Evolutionary conservation across 805 yeast genomes (phyloP).

Genomic region (Sugiyamaella floridensis): DNA sequence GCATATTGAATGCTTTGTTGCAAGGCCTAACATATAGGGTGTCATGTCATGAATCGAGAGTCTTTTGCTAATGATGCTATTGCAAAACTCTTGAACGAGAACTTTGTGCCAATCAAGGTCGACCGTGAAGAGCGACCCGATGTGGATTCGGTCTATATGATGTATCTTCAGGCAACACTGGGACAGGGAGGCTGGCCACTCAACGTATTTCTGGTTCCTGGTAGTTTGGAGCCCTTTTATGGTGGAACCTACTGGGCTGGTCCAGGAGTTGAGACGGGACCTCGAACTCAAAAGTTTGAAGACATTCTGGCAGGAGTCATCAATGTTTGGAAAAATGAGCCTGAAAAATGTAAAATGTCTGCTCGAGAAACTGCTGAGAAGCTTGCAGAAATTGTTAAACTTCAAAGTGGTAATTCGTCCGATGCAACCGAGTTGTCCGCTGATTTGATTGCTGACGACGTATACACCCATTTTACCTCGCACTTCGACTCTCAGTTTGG

Average conservation of each 20-base stretch:
- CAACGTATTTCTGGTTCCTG: slow-evolving; percentile 33
- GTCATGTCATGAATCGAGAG: slow-evolving; percentile 35
- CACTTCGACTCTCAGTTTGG: slow-evolving; percentile 26
- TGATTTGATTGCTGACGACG: slow-evolving; percentile 14
- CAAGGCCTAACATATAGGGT: slow-evolving; percentile 16
- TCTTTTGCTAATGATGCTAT: slow-evolving; percentile 24
- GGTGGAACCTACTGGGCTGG: slow-evolving; percentile 37
- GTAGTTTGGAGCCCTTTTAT: slow-evolving; percentile 29
- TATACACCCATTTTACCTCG: slow-evolving; percentile 22
- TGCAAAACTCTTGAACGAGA: slow-evolving; percentile 26
- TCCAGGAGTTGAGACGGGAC: slow-evolving; percentile 20
- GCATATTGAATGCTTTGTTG: background rate
- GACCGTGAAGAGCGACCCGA: slow-evolving; percentile 37
- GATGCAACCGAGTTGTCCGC: slow-evolving; percentile 6
- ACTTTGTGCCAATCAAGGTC: slow-evolving; percentile 33
- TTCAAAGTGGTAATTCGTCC: slow-evolving; percentile 19
- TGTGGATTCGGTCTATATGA: slow-evolving; percentile 33
- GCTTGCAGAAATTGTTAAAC: slow-evolving; percentile 21
- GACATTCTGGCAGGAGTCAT: slow-evolving; percentile 27
- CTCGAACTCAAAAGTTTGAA: slow-evolving; percentile 21
- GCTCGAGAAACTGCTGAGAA: slow-evolving; percentile 22
- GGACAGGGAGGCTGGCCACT: slow-evolving; percentile 38
- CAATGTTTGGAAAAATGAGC: slow-evolving; percentile 28
- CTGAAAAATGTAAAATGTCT: slow-evolving; percentile 23
- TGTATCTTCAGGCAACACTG: slow-evolving; percentile 31